phyloP scores from a whole-genome alignment of 2,329 filamentous ascomycete genomes.

The Colletotrichum chlorophyti region DNA sequence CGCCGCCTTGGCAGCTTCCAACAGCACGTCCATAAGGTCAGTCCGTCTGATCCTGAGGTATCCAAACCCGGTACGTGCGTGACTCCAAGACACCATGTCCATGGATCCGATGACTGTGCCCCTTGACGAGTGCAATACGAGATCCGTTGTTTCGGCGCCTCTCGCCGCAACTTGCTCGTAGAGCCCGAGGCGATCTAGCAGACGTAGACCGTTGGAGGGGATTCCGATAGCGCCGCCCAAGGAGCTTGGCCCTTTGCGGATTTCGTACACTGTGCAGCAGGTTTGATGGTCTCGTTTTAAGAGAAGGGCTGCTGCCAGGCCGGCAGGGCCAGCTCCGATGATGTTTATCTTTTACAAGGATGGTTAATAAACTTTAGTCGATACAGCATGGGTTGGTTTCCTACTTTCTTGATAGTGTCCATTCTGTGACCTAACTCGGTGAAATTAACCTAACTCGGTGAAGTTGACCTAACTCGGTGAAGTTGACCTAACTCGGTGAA shows the following conservation, averaged over 20 bases:
- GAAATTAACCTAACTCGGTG: no score
- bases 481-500: no score
- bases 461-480: no score
- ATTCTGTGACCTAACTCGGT: no score
- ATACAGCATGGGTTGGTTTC: no score
- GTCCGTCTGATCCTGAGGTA: constrained; percentile 5
- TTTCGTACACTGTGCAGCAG: constrained; percentile 11
- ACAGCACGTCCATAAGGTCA: constrained; percentile 11
- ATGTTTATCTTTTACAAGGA: constrained; percentile 17
- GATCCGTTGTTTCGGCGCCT: constrained; percentile 8
- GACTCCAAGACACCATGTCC: constrained; percentile 11
- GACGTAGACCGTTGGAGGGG: constrained; percentile 13
- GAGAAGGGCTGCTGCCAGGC: constrained; percentile 8
- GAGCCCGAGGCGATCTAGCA: constrained; percentile 5
- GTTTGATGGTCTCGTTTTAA: neutral
- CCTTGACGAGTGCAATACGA: constrained; percentile 3
- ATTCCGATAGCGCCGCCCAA: constrained; percentile 17
- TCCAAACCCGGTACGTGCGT: constrained; percentile 16
- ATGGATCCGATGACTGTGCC: constrained; percentile 10
- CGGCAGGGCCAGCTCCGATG: constrained; percentile 38
- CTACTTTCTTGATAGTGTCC: no score
- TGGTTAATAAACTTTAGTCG: no score
- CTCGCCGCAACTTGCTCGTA: neutral
- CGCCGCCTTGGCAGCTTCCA: neutral
- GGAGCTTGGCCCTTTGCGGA: constrained; percentile 1